Conservation (phyloP, 2,329 filamentous ascomycete species). For the Gaeumannomyces sp. region DNA sequence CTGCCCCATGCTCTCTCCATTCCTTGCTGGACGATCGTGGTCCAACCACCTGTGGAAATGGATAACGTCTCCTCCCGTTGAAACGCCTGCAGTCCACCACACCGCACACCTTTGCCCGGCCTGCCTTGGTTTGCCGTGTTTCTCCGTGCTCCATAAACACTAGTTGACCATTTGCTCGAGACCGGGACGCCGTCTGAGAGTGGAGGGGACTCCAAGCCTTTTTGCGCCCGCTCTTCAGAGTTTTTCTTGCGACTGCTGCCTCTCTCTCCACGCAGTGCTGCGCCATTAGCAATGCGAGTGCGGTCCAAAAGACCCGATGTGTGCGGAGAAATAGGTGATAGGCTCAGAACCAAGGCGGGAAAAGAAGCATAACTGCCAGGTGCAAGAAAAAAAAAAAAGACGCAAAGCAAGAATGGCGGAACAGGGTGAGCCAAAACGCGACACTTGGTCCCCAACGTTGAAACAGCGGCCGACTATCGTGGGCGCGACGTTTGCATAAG, state of each 20-base stretch:
- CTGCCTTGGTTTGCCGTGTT: not conserved
- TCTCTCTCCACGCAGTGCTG: not conserved
- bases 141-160: not conserved
- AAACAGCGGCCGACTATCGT: not conserved
- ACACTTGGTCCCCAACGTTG: conserved; percentile 1
- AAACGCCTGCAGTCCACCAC: conserved; percentile 5
- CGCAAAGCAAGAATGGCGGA: not conserved
- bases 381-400: not conserved
- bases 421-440: not conserved
- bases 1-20: not conserved
- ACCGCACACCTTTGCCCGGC: not conserved
- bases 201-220: no score
- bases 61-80: conserved; percentile 10
- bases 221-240: no score
- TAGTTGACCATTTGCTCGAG: no score
- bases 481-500: not conserved
- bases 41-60: conserved; percentile 8
- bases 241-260: not conserved
- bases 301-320: no score
- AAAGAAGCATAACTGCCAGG: no score
- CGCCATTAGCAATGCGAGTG: no score
- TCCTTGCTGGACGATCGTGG: conserved; percentile 6
- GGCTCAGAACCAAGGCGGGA: no score
- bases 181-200: not conserved
- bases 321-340: no score